A percentile compares a stretch with the other conserved stretches of the same genome.
Evolutionary conservation across 2,329 filamentous ascomycete species (phyloP).

Genomic region (Pseudonectria buxi): DNA sequence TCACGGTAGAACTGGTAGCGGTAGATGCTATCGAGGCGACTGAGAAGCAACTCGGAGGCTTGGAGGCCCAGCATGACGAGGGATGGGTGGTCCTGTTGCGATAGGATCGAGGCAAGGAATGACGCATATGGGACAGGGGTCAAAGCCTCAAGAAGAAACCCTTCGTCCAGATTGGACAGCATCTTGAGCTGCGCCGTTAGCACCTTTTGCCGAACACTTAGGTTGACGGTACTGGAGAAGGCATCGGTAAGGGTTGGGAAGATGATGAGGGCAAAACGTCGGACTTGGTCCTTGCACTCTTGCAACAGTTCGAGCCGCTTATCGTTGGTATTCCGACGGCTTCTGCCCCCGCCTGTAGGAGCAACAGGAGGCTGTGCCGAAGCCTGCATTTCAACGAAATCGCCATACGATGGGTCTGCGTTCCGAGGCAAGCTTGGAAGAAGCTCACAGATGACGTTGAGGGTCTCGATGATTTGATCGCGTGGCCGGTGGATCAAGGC

Average conservation of each 20-base stretch:
- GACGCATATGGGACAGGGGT: conserved; percentile 90
- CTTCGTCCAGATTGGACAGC: conserved; percentile 86
- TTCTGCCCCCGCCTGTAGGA: conserved; percentile 26
- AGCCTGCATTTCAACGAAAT: conserved; percentile 37
- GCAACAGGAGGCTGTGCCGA: conserved; percentile 34
- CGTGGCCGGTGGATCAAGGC: conserved; percentile 90
- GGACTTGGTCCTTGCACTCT: conserved; percentile 78
- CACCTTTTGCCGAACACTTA: conserved; percentile 91
- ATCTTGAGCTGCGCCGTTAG: conserved; percentile 95
- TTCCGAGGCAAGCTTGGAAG: conserved; percentile 65
- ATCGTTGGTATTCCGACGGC: conserved; percentile 55
- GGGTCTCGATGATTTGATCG: conserved; percentile 93
- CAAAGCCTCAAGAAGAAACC: conserved; percentile 78
- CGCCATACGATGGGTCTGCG: conserved; percentile 36
- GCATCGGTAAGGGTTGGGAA: conserved; percentile 94
- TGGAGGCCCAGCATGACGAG: conserved; percentile 83
- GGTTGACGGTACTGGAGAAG: conserved; percentile 94
- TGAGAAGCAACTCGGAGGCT: conserved; percentile 80
- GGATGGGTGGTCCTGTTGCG: conserved; percentile 85
- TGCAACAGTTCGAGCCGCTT: conserved; percentile 76
- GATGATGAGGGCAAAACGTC: conserved; percentile 85
- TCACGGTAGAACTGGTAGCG: conserved; percentile 96
- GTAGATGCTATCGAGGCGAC: conserved; percentile 79
- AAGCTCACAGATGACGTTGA: conserved; percentile 95
- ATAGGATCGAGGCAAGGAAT: conserved; percentile 88